phyloP scores from a whole-genome alignment of 2,329 filamentous ascomycete species.

The Venturia nashicola region DNA sequence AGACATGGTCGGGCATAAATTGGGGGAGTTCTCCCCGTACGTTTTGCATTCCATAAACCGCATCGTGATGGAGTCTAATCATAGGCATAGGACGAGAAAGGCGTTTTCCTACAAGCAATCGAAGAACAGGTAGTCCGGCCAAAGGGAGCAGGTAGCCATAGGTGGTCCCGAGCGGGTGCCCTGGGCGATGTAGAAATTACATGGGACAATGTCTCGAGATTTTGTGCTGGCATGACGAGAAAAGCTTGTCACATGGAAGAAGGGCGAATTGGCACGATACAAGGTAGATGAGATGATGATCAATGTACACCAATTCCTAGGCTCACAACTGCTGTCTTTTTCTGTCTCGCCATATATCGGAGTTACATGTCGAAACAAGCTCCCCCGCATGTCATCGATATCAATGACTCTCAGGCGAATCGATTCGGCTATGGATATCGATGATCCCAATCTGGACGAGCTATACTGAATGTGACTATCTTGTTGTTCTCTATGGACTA shows the following conservation, averaged over 20 bases:
- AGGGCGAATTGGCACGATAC: neutral
- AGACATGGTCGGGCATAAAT: constrained; percentile 92
- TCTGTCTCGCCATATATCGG: too few species aligned
- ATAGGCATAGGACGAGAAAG: constrained; percentile 47
- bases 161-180: neutral
- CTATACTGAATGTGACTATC: too few species aligned
- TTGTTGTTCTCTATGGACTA: neutral
- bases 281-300: neutral
- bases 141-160: neutral
- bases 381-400: too few species aligned
- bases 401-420: too few species aligned
- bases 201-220: too few species aligned
- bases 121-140: constrained; percentile 49
- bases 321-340: too few species aligned
- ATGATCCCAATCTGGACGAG: too few species aligned
- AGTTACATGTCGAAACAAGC: too few species aligned
- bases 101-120: constrained; percentile 56
- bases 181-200: too few species aligned
- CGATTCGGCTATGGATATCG: too few species aligned
- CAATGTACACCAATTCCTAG: too few species aligned
- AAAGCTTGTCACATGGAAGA: neutral
- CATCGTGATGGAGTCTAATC: neutral
- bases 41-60: constrained; percentile 25
- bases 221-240: neutral
- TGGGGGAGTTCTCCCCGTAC: constrained; percentile 84